A percentile compares a stretch with the other conserved stretches of the same genome.
These are phyloP conservation scores for Lathyrus aphaca DNA, from an alignment of 306 rosid species.

Conservation along the genomic window DNA sequence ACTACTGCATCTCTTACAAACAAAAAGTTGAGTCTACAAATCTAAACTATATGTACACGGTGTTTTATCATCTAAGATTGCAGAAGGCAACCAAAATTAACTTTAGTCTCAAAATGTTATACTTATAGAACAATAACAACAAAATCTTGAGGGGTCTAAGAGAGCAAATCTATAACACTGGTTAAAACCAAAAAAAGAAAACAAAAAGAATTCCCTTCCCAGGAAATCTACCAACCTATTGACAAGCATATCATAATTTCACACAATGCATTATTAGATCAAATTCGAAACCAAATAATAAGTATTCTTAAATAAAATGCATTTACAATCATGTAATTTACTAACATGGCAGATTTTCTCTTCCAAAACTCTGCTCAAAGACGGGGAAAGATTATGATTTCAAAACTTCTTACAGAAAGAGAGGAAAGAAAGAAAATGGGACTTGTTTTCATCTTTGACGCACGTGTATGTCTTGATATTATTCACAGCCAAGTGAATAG, in stretches of 20 bases:
- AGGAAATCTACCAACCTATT: background rate
- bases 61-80: slow-evolving; percentile 3
- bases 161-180: background rate
- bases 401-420: background rate
- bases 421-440: background rate
- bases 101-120: slow-evolving; percentile 7
- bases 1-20: background rate
- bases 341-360: background rate
- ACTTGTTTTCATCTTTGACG: background rate
- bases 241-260: background rate
- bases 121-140: background rate
- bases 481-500: background rate
- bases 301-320: background rate
- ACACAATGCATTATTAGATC: background rate
- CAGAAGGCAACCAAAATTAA: slow-evolving; percentile 11
- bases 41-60: background rate
- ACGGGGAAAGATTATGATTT: background rate
- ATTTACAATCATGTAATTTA: background rate
- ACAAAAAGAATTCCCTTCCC: slow-evolving; percentile 3
- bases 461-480: background rate
- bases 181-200: background rate
- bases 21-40: slow-evolving; percentile 15
- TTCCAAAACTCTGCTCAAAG: background rate
- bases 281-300: background rate
- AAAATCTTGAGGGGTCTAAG: background rate